Conservation (phyloP, 176 grass and related monocot species). For the Carex littledalei region DNA sequence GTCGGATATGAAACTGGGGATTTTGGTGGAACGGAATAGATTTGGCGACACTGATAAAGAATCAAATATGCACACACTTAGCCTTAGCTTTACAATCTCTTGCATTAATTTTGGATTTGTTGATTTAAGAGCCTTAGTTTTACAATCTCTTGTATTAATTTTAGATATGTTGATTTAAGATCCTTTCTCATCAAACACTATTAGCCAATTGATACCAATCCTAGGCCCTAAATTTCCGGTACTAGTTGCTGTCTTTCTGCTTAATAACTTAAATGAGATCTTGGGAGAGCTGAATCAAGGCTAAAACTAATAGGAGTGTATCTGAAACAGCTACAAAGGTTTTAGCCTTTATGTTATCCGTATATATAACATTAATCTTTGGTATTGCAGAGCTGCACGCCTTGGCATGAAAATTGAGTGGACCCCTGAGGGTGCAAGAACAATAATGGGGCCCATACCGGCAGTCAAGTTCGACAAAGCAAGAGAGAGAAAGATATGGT, state of each 20-base stretch:
- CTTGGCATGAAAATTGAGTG: slow-evolving; percentile 87
- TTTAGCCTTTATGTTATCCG: background rate
- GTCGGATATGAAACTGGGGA: background rate
- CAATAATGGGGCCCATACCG: slow-evolving; percentile 71
- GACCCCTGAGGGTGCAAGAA: slow-evolving; percentile 69
- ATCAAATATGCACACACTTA: background rate
- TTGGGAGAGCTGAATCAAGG: background rate
- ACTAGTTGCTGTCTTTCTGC: background rate
- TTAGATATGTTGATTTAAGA: background rate
- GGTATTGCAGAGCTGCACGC: slow-evolving; percentile 35
- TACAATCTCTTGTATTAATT: background rate
- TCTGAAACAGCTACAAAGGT: background rate
- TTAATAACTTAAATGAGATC: background rate
- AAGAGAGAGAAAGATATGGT: slow-evolving; percentile 73
- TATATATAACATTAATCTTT: background rate
- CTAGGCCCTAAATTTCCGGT: background rate
- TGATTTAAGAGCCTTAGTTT: background rate
- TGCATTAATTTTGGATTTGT: background rate
- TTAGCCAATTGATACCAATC: background rate
- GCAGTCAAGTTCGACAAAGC: slow-evolving; percentile 58
- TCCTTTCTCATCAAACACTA: background rate
- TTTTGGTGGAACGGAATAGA: background rate
- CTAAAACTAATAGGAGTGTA: background rate
- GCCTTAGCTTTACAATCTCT: background rate
- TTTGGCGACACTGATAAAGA: background rate